phyloP scores from a whole-genome alignment of 768 basidiomycete species.

The Boletus reticuloceps region DNA sequence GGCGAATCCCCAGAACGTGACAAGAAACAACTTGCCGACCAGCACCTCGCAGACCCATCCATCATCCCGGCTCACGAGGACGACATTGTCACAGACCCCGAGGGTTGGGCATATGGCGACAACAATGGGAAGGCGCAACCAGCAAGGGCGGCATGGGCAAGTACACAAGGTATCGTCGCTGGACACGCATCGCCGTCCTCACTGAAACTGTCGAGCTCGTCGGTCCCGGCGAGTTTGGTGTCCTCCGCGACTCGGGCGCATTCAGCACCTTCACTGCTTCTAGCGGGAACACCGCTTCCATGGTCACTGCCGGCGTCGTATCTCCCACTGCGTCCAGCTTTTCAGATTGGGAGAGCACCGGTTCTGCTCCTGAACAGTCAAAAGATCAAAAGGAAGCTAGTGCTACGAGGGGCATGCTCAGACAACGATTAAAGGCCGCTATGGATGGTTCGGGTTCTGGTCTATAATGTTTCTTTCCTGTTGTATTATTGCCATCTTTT shows the following conservation, averaged over 20 bases:
- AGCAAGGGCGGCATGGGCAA: slow-evolving; percentile 85
- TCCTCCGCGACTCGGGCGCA: slow-evolving; percentile 26
- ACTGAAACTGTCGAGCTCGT: slow-evolving; percentile 67
- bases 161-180: slow-evolving; percentile 84
- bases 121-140: slow-evolving; percentile 90
- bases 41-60: slow-evolving; percentile 26
- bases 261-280: slow-evolving; percentile 16
- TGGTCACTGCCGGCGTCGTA: slow-evolving; percentile 20
- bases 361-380: slow-evolving; percentile 21
- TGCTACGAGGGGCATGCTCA: slow-evolving; percentile 19
- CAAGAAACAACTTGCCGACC: slow-evolving; percentile 20
- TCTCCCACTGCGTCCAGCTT: slow-evolving; percentile 30
- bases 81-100: slow-evolving; percentile 67
- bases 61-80: slow-evolving; percentile 40
- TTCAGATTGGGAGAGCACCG: slow-evolving; percentile 30
- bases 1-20: slow-evolving; percentile 23
- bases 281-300: slow-evolving; percentile 19
- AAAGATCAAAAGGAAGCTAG: slow-evolving; percentile 19
- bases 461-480: slow-evolving; percentile 8
- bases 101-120: slow-evolving; percentile 93
- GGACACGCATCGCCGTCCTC: slow-evolving; percentile 82
- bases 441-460: slow-evolving; percentile 27
- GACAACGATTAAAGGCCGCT: slow-evolving; percentile 30
- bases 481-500: slow-evolving; percentile 22
- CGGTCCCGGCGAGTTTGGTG: slow-evolving; percentile 32